A percentile compares a stretch with the other conserved stretches of the same genome.
phyloP scores from a whole-genome alignment of 140 eudicot species.

The Erigeron philadelphicus region DNA sequence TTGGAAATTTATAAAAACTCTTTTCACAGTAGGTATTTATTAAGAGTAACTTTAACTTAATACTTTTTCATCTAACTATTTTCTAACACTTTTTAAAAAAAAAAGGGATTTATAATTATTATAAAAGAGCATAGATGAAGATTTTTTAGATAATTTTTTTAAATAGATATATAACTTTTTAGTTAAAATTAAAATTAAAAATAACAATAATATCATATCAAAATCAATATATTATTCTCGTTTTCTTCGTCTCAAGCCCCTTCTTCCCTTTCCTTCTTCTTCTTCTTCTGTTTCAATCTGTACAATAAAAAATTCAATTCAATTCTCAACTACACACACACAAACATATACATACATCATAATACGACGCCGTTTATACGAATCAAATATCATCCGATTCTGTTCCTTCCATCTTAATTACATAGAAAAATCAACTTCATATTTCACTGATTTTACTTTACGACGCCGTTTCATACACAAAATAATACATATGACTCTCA shows the following conservation, averaged over 20 bases:
- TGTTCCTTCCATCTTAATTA: neutral
- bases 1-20: too few relatives aligned
- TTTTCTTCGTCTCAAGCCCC: slow-evolving; percentile 38
- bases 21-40: too few relatives aligned
- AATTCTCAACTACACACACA: neutral
- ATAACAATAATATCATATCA: too few relatives aligned
- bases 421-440: slow-evolving; percentile 17
- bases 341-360: neutral
- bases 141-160: too few relatives aligned
- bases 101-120: too few relatives aligned
- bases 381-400: slow-evolving; percentile 23
- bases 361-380: slow-evolving; percentile 4
- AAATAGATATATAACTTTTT: too few relatives aligned
- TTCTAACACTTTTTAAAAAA: too few relatives aligned
- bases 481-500: slow-evolving; percentile 22
- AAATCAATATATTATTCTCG: slow-evolving; percentile 23
- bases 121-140: too few relatives aligned
- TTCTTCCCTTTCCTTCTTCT: neutral
- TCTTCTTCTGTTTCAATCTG: too few relatives aligned
- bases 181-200: too few relatives aligned
- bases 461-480: slow-evolving; percentile 14
- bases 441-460: slow-evolving; percentile 23
- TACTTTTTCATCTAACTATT: too few relatives aligned
- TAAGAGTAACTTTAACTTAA: too few relatives aligned
- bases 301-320: neutral